A percentile compares a stretch with the other conserved stretches of the same genome.
phyloP scores from a whole-genome alignment of 2,329 filamentous ascomycete genomes.

The Cladosporium cucumerinum region DNA sequence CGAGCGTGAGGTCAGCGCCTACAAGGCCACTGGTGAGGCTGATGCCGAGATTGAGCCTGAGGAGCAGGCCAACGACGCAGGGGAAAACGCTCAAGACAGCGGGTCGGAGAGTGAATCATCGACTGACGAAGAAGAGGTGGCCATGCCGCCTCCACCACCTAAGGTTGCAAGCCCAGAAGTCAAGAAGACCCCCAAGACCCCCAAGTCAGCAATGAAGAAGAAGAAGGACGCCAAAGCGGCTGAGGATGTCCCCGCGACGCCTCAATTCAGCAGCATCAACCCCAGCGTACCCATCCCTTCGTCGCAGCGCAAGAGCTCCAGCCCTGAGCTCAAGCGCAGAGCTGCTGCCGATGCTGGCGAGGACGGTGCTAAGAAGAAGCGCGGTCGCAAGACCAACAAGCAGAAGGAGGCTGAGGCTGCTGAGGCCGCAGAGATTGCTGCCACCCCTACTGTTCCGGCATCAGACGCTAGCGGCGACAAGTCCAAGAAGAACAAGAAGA shows the following conservation, averaged over 20 bases:
- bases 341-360: slow-evolving; percentile 22
- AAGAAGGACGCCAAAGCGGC: slow-evolving; percentile 26
- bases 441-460: slow-evolving; percentile 15
- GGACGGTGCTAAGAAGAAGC: slow-evolving; percentile 33
- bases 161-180: slow-evolving; percentile 23
- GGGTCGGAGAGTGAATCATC: slow-evolving; percentile 16
- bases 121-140: slow-evolving; percentile 31
- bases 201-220: slow-evolving; percentile 29
- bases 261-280: slow-evolving; percentile 25
- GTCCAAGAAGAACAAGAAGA: slow-evolving; percentile 32
- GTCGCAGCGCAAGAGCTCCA: slow-evolving; percentile 21
- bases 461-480: slow-evolving; percentile 14
- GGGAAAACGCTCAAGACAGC: slow-evolving; percentile 22
- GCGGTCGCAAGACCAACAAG: slow-evolving; percentile 30
- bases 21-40: slow-evolving; percentile 48
- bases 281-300: slow-evolving; percentile 21
- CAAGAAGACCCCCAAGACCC: slow-evolving; percentile 36
- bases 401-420: slow-evolving; percentile 28
- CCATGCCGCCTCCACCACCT: slow-evolving; percentile 33
- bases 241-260: slow-evolving; percentile 20
- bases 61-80: slow-evolving; percentile 37
- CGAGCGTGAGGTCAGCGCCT: slow-evolving; percentile 53
- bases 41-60: slow-evolving; percentile 36
- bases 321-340: slow-evolving; percentile 32
- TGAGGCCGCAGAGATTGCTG: slow-evolving; percentile 15